Evolutionary conservation across 1,284 basidiomycete genomes (phyloP).

Genomic region (Phellopilus nigrolimitatus): DNA sequence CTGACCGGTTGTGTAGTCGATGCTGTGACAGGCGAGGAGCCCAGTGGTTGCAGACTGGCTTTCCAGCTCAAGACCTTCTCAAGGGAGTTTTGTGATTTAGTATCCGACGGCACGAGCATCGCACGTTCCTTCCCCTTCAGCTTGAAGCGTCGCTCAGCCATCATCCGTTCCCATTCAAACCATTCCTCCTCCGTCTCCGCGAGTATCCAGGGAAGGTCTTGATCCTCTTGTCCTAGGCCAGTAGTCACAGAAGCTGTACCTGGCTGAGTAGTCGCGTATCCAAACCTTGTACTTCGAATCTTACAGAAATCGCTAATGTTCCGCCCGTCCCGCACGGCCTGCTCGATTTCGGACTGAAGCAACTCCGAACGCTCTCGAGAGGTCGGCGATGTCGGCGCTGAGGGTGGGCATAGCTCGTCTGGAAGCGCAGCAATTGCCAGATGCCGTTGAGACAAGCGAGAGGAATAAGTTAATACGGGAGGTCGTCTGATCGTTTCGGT

Average conservation of each 20-base stretch:
- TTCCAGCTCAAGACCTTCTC: slow-evolving; percentile 19
- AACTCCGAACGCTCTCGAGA: slow-evolving; percentile 14
- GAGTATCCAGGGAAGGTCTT: slow-evolving; percentile 18
- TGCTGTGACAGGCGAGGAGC: not conserved
- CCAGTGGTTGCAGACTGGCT: slow-evolving; percentile 6
- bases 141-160: slow-evolving; percentile 10
- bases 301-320: slow-evolving; percentile 18
- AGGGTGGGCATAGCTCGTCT: slow-evolving; percentile 21
- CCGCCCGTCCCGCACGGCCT: slow-evolving; percentile 15
- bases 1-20: not conserved
- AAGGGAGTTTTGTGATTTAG: slow-evolving; percentile 5
- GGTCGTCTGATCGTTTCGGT: not conserved
- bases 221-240: slow-evolving; percentile 5
- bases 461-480: slow-evolving; percentile 17
- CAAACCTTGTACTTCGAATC: slow-evolving; percentile 14
- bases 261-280: slow-evolving; percentile 16
- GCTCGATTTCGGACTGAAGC: slow-evolving; percentile 19
- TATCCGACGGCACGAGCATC: not conserved
- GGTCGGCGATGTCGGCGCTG: slow-evolving; percentile 17
- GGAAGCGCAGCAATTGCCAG: slow-evolving; percentile 20
- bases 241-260: not conserved
- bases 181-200: slow-evolving; percentile 24
- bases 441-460: slow-evolving; percentile 21
- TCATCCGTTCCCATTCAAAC: slow-evolving; percentile 23
- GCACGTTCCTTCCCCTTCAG: slow-evolving; percentile 16